phyloP scores from a whole-genome alignment of 495 filamentous ascomycete species.

The Alectoria sarmentosa region DNA sequence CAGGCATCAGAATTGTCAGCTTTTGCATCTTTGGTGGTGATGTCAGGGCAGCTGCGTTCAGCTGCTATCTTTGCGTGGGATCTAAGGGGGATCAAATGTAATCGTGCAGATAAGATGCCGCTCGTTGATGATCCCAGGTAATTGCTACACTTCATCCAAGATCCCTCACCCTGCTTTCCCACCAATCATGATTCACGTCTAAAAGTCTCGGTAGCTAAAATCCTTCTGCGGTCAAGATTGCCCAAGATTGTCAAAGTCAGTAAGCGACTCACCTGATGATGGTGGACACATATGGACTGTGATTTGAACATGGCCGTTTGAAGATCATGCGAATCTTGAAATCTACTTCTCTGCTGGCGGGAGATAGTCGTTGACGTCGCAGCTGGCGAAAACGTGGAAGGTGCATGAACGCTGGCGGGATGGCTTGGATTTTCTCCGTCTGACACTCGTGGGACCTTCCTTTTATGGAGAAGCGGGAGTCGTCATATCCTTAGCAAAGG shows the following conservation, averaged over 20 bases:
- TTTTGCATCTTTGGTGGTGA: background rate
- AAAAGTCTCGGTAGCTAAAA: background rate
- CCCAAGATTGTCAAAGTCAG: background rate
- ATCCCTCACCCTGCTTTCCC: background rate
- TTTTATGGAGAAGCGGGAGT: background rate
- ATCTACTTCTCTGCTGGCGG: background rate
- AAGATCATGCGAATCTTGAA: background rate
- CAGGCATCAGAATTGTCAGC: background rate
- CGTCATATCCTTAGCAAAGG: background rate
- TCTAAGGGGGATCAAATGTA: background rate
- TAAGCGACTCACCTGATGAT: too few species aligned
- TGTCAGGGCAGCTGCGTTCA: background rate
- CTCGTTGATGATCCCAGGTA: background rate
- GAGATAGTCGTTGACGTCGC: background rate
- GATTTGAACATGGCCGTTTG: background rate
- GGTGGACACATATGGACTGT: background rate
- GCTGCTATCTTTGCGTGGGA: background rate
- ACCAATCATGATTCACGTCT: background rate
- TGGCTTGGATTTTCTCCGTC: too few species aligned
- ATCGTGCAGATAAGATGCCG: conserved; percentile 4
- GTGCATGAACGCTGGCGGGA: background rate
- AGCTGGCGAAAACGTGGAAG: background rate
- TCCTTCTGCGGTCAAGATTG: background rate
- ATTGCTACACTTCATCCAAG: too few species aligned
- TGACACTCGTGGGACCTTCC: background rate